These are phyloP conservation scores for Beauveria pseudobassiana DNA, from an alignment of 2,329 filamentous ascomycete species.

Conservation along the genomic window DNA sequence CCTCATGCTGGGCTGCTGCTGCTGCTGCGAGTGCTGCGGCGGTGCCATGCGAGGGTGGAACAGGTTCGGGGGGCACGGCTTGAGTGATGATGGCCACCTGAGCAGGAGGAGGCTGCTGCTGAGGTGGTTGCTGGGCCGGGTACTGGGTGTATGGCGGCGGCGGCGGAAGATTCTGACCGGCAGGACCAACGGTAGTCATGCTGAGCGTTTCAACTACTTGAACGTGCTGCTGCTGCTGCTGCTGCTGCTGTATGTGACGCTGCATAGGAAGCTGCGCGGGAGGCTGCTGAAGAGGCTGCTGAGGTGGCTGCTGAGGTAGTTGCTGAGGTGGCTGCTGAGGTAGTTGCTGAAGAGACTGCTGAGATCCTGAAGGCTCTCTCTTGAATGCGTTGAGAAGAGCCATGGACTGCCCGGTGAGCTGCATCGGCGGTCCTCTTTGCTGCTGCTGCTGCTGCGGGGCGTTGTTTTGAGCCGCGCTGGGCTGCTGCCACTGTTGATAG, in stretches of 20 bases:
- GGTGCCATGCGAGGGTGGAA: not conserved
- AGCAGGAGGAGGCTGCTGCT: not conserved
- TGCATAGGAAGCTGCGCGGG: conserved; percentile 14
- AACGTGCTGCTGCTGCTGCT: not conserved
- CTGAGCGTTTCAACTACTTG: not conserved
- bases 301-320: not conserved
- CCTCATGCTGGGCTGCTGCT: conserved; percentile 12
- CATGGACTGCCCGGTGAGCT: conserved; percentile 35
- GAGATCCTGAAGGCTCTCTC: conserved; percentile 17
- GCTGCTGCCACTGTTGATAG: conserved; percentile 17
- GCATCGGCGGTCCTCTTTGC: conserved; percentile 14
- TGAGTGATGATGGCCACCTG: not conserved
- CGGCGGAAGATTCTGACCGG: not conserved
- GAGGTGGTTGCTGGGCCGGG: not conserved
- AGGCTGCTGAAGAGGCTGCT: conserved; percentile 10
- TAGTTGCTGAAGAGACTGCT: conserved; percentile 15
- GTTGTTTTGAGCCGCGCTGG: conserved; percentile 1
- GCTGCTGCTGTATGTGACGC: not conserved
- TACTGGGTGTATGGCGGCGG: conserved; percentile 11
- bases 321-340: conserved; percentile 10
- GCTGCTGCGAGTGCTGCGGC: not conserved
- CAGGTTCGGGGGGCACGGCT: not conserved
- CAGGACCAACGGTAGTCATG: not conserved
- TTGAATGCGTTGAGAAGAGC: conserved; percentile 40
- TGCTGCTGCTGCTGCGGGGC: not conserved